phyloP scores from a whole-genome alignment of 805 yeast species.

The Starmerella sp. region DNA sequence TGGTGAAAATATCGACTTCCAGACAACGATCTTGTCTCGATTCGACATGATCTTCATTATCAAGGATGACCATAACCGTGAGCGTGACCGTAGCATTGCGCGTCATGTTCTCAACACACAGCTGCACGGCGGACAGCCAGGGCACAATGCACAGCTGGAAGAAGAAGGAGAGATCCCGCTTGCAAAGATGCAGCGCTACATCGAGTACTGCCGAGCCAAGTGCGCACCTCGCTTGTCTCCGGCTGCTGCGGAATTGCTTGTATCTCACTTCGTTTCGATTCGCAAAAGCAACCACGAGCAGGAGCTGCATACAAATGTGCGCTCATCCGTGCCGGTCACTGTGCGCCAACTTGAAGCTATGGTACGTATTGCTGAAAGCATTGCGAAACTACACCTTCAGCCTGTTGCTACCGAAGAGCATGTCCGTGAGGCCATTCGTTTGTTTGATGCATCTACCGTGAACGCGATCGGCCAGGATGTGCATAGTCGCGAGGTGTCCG shows the following conservation, averaged over 20 bases:
- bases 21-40: slow-evolving; percentile 90
- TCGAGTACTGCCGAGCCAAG: slow-evolving; percentile 76
- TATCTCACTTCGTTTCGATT: slow-evolving; percentile 86
- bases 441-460: slow-evolving; percentile 95
- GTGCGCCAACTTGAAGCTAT: slow-evolving; percentile 96
- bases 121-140: slow-evolving; percentile 51
- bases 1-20: slow-evolving; percentile 96
- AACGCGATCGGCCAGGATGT: slow-evolving; percentile 73
- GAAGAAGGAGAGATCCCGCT: slow-evolving; percentile 71
- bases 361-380: slow-evolving; percentile 84
- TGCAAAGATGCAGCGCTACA: slow-evolving; percentile 81
- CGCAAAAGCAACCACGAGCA: slow-evolving; percentile 70
- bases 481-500: slow-evolving; percentile 30
- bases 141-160: slow-evolving; percentile 37
- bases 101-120: slow-evolving; percentile 91
- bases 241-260: slow-evolving; percentile 79
- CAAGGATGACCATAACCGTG: slow-evolving; percentile 84
- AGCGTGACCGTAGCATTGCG: slow-evolving; percentile 80
- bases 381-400: slow-evolving; percentile 74
- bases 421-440: slow-evolving; percentile 88
- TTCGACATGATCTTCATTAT: slow-evolving; percentile 98
- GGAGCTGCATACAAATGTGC: slow-evolving; percentile 71
- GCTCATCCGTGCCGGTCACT: slow-evolving; percentile 94
- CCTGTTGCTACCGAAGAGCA: slow-evolving; percentile 81
- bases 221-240: slow-evolving; percentile 89